These are phyloP conservation scores for Ilex asprella DNA, from an alignment of 257 asterid species.

Conservation along the genomic window DNA sequence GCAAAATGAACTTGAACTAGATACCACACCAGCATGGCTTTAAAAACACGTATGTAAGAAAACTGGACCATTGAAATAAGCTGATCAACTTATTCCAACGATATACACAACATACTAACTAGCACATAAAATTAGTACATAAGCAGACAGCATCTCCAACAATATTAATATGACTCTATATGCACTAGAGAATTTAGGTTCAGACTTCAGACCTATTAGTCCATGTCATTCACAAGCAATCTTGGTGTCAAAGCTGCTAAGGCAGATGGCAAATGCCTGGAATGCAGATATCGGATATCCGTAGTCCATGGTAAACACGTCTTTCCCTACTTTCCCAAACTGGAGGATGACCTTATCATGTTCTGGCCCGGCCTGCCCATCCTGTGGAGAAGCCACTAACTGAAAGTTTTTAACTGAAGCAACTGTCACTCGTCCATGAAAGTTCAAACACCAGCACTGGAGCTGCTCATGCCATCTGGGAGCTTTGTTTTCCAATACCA, in stretches of 20 bases:
- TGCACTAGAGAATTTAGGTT: conserved; percentile 2
- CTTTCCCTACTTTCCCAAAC: conserved; percentile 95
- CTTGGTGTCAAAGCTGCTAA: conserved; percentile 88
- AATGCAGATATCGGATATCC: conserved; percentile 80
- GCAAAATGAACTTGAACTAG: no score
- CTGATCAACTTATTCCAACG: no score
- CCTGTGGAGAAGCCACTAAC: conserved; percentile 78
- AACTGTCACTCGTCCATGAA: conserved; percentile 85
- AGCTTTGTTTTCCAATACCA: conserved; percentile 68
- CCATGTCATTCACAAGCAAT: conserved; percentile 66
- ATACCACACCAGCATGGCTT: no score
- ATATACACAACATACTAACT: no score
- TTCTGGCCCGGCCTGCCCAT: conserved; percentile 53
- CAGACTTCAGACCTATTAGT: conserved; percentile 24
- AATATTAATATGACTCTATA: not conserved
- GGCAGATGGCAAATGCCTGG: conserved; percentile 59
- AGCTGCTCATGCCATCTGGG: conserved; percentile 98
- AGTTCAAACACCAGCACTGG: conserved; percentile 96
- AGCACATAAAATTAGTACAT: conserved; percentile 1
- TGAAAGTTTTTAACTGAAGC: conserved; percentile 95
- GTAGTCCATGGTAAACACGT: conserved; percentile 86
- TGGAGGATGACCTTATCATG: conserved; percentile 75
- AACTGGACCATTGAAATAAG: no score
- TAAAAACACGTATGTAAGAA: no score
- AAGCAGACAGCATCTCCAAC: conserved; percentile 9